A percentile compares a stretch with the other conserved stretches of the same genome.
phyloP scores from a whole-genome alignment of 371 early-diverging fungal species.

The Gilbertella persicaria region DNA sequence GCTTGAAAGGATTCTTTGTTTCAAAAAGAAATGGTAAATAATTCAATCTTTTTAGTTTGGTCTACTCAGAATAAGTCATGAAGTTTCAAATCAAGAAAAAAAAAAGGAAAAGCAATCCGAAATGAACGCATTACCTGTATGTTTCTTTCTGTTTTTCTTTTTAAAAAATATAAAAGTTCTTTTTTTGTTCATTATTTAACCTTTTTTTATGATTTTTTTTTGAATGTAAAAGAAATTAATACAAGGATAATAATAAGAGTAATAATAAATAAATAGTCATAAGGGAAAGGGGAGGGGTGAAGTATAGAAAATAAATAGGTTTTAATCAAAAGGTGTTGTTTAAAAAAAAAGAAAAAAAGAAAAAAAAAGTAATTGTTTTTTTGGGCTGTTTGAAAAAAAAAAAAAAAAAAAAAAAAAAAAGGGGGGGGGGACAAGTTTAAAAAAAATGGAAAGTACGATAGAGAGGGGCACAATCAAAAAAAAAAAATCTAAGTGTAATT shows the following conservation, averaged over 20 bases:
- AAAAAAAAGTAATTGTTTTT: slow-evolving; percentile 1
- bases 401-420: slow-evolving; percentile 6
- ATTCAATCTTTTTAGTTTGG: no score
- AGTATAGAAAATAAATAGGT: background rate
- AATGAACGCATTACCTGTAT: no score
- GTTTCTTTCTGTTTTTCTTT: no score
- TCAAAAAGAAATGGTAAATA: no score
- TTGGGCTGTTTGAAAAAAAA: slow-evolving; percentile 1
- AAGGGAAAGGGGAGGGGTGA: background rate
- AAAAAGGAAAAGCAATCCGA: no score
- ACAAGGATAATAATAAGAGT: no score
- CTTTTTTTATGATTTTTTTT: slow-evolving; percentile 6
- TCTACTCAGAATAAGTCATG: no score
- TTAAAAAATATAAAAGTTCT: no score
- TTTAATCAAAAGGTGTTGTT: slow-evolving; percentile 1
- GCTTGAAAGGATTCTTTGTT: no score
- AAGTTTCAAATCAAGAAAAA: no score
- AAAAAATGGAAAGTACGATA: slow-evolving; percentile 1
- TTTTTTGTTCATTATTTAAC: slow-evolving; percentile 5
- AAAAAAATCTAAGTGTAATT: slow-evolving; percentile 8
- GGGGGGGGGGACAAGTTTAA: no score
- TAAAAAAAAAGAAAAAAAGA: slow-evolving; percentile 7
- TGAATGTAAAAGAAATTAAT: slow-evolving; percentile 1
- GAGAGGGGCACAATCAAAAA: background rate
- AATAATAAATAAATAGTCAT: no score